Evolutionary conservation across 1,139 yeast genomes (phyloP).

Genomic region (Hyphopichia khmerensis): DNA sequence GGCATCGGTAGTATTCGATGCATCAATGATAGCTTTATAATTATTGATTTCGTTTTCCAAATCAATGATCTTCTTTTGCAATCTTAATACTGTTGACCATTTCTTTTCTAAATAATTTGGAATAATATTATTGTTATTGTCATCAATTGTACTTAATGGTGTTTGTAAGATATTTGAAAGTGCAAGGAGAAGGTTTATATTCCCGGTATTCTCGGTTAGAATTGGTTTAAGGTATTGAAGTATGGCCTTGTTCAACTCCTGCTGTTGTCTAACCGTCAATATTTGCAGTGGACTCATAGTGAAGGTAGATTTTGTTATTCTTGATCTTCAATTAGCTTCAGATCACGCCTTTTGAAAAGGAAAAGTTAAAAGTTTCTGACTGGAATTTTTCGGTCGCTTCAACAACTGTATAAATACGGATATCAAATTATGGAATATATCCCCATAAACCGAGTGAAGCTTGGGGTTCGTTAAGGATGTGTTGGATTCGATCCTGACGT

Average conservation of each 20-base stretch:
- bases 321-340: too few species aligned
- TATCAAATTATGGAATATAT: not conserved
- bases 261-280: conserved; percentile 50
- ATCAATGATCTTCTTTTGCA: conserved; percentile 74
- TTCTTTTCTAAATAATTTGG: conserved; percentile 71
- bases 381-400: not conserved
- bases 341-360: too few species aligned
- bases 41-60: conserved; percentile 43
- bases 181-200: conserved; percentile 8
- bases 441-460: not conserved
- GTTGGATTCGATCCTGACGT: not conserved
- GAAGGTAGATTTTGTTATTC: too few species aligned
- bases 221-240: conserved; percentile 51
- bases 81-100: conserved; percentile 83
- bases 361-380: too few species aligned
- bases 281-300: conserved; percentile 17
- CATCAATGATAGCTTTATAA: conserved; percentile 44
- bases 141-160: conserved; percentile 5
- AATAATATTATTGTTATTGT: conserved; percentile 23
- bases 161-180: conserved; percentile 16
- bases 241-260: conserved; percentile 56
- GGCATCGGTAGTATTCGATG: conserved; percentile 15
- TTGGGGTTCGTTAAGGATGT: not conserved
- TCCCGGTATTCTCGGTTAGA: conserved; percentile 14
- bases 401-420: not conserved